Percentiles rank a stretch among this genome's conserved stretches.
These are phyloP conservation scores for Melocanna baccifera DNA, from an alignment of 176 grass and related monocot genomes.

Conservation along the genomic window DNA sequence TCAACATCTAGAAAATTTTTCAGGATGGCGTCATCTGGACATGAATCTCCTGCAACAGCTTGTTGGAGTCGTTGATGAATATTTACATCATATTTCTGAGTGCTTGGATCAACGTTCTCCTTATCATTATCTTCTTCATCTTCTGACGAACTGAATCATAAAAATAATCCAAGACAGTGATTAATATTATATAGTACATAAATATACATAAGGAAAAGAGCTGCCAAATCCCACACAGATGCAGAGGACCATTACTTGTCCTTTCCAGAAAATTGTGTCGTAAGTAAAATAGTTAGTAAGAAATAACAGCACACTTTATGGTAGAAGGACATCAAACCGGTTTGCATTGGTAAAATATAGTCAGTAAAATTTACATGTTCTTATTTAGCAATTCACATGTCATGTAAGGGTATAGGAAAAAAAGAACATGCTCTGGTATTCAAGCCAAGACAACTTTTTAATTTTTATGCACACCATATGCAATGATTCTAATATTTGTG, in stretches of 20 bases:
- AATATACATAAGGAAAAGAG: conserved; percentile 17
- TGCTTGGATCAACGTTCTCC: conserved; percentile 60
- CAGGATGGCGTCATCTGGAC: conserved; percentile 32
- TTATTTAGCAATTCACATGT: not conserved
- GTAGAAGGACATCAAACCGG: not conserved
- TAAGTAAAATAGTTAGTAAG: not conserved
- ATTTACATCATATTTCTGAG: conserved; percentile 22
- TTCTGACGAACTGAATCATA: conserved; percentile 62
- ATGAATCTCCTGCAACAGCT: conserved; percentile 31
- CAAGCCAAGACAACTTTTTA: not conserved
- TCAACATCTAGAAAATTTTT: conserved; percentile 91
- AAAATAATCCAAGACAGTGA: conserved; percentile 10
- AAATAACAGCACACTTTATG: not conserved
- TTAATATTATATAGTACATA: not conserved
- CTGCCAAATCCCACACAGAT: not conserved
- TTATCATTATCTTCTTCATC: conserved; percentile 67
- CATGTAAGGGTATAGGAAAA: not conserved
- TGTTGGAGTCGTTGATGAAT: conserved; percentile 1
- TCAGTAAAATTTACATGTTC: not conserved
- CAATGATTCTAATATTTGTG: conserved; percentile 23
- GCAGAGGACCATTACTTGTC: not conserved
- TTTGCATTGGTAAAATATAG: not conserved
- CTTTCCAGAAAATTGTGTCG: not conserved
- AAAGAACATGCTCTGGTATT: not conserved
- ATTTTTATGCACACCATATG: not conserved